Conservation (phyloP, 108 stramenopile species). For the Tribonema minus region DNA sequence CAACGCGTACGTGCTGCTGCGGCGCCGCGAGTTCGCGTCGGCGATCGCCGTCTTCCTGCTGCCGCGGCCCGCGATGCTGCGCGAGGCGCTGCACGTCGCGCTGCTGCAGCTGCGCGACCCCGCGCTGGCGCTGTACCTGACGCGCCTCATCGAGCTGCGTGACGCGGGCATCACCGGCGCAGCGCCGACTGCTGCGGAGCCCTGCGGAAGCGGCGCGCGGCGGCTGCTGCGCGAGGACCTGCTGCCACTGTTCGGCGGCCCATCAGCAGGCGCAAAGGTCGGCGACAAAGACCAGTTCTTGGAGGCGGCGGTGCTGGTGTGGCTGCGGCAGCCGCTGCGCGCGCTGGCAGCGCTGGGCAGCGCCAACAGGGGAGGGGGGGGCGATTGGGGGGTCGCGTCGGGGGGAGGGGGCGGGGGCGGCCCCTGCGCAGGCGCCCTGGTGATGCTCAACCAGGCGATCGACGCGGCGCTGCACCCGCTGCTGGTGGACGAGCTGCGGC, state of each 20-base stretch:
- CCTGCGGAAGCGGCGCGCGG: slow-evolving; percentile 1
- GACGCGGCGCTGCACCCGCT: slow-evolving; percentile 20
- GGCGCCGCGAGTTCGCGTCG: slow-evolving; percentile 10
- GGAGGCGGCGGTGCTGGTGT: slow-evolving; percentile 14
- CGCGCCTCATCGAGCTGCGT: slow-evolving; percentile 18
- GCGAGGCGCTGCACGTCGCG: slow-evolving; percentile 31
- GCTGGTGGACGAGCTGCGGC: slow-evolving; percentile 11
- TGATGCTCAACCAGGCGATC: slow-evolving; percentile 30
- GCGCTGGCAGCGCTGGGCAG: slow-evolving; percentile 27
- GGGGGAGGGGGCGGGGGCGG: background rate
- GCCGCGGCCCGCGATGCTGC: slow-evolving; percentile 27
- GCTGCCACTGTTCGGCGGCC: slow-evolving; percentile 20
- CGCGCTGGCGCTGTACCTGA: slow-evolving; percentile 16
- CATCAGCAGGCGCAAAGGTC: background rate
- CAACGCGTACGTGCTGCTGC: slow-evolving; percentile 32
- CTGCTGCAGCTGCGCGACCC: slow-evolving; percentile 19
- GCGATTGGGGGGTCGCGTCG: background rate
- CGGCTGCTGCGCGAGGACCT: slow-evolving; percentile 27
- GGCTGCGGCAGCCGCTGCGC: slow-evolving; percentile 21
- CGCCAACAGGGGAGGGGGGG: background rate
- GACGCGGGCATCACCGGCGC: background rate
- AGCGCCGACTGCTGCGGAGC: background rate
- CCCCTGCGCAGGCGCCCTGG: background rate
- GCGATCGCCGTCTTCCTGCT: slow-evolving; percentile 28
- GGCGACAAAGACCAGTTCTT: slow-evolving; percentile 9